A percentile compares a stretch with the other conserved stretches of the same genome.
phyloP scores from a whole-genome alignment of 352 stramenopile genomes.

The Elongisporangium senticosum region DNA sequence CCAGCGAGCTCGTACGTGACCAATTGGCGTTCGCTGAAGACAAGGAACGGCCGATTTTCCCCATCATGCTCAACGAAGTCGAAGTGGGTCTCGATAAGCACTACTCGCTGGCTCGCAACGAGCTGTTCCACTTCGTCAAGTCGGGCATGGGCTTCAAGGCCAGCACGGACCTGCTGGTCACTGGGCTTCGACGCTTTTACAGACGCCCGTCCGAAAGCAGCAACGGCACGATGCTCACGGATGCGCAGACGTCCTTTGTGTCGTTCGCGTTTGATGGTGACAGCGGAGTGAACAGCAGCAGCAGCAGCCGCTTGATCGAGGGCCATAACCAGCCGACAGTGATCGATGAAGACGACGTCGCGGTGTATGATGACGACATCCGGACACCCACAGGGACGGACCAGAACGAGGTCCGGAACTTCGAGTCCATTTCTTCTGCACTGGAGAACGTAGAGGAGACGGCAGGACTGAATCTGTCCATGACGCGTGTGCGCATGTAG shows the following conservation, averaged over 20 bases:
- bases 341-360: constrained; percentile 21
- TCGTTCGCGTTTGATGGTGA: constrained; percentile 26
- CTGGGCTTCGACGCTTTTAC: constrained; percentile 37
- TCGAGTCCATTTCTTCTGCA: constrained; percentile 29
- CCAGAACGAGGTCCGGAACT: constrained; percentile 19
- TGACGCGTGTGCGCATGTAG: constrained; percentile 33
- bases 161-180: constrained; percentile 47
- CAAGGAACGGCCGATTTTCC: constrained; percentile 78
- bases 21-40: constrained; percentile 81
- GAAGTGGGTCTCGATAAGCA: constrained; percentile 68
- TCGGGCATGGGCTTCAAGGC: constrained; percentile 66
- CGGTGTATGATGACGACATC: constrained; percentile 11
- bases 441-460: background rate
- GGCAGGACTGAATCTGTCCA: constrained; percentile 22
- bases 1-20: constrained; percentile 70
- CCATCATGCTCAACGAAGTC: constrained; percentile 72
- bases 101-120: constrained; percentile 75
- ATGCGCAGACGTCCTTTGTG: constrained; percentile 37
- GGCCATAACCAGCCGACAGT: constrained; percentile 8
- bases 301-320: constrained; percentile 12
- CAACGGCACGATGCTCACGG: constrained; percentile 21
- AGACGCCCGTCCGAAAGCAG: background rate
- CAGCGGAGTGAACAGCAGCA: background rate
- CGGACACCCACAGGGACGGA: constrained; percentile 7
- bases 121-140: constrained; percentile 76